A percentile compares a stretch with the other conserved stretches of the same genome.
Evolutionary conservation across 2,329 filamentous ascomycete genomes (phyloP).

Genomic region (Talaromyces sp.): DNA sequence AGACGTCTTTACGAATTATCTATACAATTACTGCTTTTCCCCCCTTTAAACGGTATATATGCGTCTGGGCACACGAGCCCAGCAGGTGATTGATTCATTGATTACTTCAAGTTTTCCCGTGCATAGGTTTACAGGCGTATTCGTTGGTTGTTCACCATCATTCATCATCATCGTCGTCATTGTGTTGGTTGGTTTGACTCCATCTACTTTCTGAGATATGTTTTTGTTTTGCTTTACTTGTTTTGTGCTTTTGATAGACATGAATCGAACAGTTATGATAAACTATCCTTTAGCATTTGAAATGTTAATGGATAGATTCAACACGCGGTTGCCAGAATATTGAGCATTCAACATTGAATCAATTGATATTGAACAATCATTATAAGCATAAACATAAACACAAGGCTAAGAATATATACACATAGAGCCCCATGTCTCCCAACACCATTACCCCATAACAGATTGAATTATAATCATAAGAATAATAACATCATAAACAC

Average conservation of each 20-base stretch:
- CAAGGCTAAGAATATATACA: background rate
- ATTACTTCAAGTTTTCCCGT: background rate
- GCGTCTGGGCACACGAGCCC: background rate
- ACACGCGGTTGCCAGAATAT: too few relatives aligned
- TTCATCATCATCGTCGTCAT: background rate
- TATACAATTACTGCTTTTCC: background rate
- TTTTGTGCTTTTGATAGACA: background rate
- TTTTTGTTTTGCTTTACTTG: background rate
- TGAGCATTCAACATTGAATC: background rate
- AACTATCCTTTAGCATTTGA: background rate
- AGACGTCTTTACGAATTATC: background rate
- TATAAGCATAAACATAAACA: background rate
- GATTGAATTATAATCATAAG: background rate
- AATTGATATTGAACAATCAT: background rate
- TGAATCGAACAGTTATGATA: background rate
- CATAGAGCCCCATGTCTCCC: background rate
- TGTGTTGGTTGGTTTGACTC: background rate
- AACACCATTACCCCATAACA: background rate
- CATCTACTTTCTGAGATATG: background rate
- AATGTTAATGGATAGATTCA: background rate
- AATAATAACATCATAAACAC: background rate
- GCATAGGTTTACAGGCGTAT: conserved; percentile 1
- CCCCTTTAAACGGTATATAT: background rate
- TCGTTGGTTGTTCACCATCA: background rate
- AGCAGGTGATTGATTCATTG: background rate